Conservation (phyloP, 495 filamentous ascomycete genomes). For the Penicillium subrubescens region DNA sequence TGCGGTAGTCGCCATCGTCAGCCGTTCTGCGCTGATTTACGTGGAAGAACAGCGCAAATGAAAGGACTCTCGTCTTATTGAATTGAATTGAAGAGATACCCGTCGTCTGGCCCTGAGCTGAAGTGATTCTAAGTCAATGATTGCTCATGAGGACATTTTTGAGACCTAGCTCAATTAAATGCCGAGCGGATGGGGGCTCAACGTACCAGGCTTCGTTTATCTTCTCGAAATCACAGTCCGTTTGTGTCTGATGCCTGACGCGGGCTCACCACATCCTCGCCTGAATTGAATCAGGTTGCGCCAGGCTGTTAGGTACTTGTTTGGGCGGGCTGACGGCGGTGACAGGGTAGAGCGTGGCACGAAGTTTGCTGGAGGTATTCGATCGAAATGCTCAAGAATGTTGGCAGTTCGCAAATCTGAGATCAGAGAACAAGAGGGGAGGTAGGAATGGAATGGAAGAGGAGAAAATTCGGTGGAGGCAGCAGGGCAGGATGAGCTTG, state of each 20-base stretch:
- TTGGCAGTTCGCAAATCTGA: not conserved
- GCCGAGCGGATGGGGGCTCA: not conserved
- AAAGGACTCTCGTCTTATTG: not conserved
- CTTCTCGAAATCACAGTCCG: slow-evolving; percentile 15
- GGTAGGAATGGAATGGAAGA: slow-evolving; percentile 16
- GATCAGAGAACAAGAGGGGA: slow-evolving; percentile 2
- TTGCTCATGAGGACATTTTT: slow-evolving; percentile 10
- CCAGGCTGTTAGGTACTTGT: slow-evolving; percentile 4
- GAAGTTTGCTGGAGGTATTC: not conserved
- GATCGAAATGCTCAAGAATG: not conserved
- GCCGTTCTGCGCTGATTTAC: not conserved
- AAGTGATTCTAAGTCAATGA: slow-evolving; percentile 1
- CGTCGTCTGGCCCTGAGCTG: slow-evolving; percentile 8
- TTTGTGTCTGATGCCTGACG: slow-evolving; percentile 27
- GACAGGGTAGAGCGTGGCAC: slow-evolving; percentile 16
- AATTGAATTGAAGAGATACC: not conserved
- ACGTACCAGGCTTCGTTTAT: slow-evolving; percentile 9
- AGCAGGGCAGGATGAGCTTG: slow-evolving; percentile 3
- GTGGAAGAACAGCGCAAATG: not conserved
- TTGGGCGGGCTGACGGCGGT: slow-evolving; percentile 10
- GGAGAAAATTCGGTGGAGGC: slow-evolving; percentile 3
- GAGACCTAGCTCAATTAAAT: not conserved
- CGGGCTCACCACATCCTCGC: slow-evolving; percentile 25
- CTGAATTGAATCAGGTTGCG: slow-evolving; percentile 12
- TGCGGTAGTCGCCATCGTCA: slow-evolving; percentile 21